Evolutionary conservation across 2,329 filamentous ascomycete genomes (phyloP), one percentile per base, ranked within the genome.

Genomic region (Bipolaris oryzae): DNA sequence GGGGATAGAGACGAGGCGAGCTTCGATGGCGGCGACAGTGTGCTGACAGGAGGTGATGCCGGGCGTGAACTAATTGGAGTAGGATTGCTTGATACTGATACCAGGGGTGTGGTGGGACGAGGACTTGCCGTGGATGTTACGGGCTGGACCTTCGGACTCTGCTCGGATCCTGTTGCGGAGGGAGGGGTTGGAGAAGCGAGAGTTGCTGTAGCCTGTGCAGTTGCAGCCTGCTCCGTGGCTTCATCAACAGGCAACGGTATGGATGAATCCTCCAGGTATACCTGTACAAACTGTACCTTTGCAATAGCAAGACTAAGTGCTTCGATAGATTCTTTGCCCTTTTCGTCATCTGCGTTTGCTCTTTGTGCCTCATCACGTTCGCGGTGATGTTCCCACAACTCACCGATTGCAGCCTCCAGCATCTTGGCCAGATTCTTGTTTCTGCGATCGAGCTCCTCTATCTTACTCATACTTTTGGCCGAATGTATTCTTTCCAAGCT

Each of bases 361-460:
- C 68, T 71, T 15, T 62, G 57, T 20, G 66, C 63, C 44, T 75
- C 76, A 58, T 81, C 83, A 33, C 85, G 81, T 55, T 74, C 79
- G 35, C 80, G 78, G 35, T 87, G 86, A 47, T 87, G 77, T 1
- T 82, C 78, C 78, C 86, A 87, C 1, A 94, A 80, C 45, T 84
- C 84, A 1, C 81, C 76, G 20, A 91, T 82, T 1, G 87, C 86
- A 59, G 86, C 85, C 50, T 88, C 85, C 9, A 94, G 82, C 82
- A 93, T 86, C 28, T 79, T 77, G 1, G 89, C 87, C 16, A 94
- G 75, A 57, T 86, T 84, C 62, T 81, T 82, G 64, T 92, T 92
- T 44, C 90, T 83, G 49, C 77, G 78, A 66, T 92, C 87, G 60
- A 91, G 76, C 5, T 61, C 66, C 50, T 69, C 70, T n/a, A 76